Evolutionary conservation across 73 alveolate species (phyloP).

Genomic region (Stentor coeruleus): DNA sequence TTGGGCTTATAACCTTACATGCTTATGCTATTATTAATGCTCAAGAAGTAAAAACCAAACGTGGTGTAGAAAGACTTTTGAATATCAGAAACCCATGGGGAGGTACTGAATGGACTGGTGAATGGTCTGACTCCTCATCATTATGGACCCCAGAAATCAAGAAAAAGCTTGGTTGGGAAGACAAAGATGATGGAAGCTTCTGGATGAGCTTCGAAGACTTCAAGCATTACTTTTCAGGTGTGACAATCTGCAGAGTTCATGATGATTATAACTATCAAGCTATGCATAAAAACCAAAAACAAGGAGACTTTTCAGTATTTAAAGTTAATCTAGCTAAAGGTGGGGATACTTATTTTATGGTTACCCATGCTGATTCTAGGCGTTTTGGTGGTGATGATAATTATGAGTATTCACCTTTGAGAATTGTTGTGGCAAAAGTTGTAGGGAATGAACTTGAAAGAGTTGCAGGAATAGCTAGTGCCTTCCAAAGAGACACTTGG

Average conservation of each 20-base stretch:
- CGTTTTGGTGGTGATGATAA: constrained; percentile 25
- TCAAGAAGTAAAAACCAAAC: constrained; percentile 52
- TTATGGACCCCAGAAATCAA: constrained; percentile 90
- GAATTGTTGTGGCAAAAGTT: constrained; percentile 23
- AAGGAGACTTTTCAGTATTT: constrained; percentile 21
- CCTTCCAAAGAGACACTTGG: constrained; percentile 56
- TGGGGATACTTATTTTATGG: constrained; percentile 18
- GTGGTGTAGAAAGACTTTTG: constrained; percentile 55
- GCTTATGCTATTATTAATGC: constrained; percentile 85
- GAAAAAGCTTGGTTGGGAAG: constrained; percentile 60
- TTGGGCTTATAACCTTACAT: constrained; percentile 83
- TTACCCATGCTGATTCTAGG: constrained; percentile 34
- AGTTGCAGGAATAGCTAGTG: neutral
- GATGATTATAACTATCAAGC: constrained; percentile 27
- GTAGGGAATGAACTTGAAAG: neutral
- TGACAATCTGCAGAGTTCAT: constrained; percentile 61
- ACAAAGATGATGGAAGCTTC: constrained; percentile 80
- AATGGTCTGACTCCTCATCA: constrained; percentile 81
- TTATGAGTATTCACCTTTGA: constrained; percentile 27
- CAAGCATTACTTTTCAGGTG: constrained; percentile 60
- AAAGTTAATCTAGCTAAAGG: constrained; percentile 29
- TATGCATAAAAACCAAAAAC: constrained; percentile 16
- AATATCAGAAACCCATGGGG: constrained; percentile 98
- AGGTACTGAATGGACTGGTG: constrained; percentile 89
- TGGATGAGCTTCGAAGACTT: constrained; percentile 89